Evolutionary conservation across 495 filamentous ascomycete species (phyloP).

Genomic region (Filosporella fistucella): DNA sequence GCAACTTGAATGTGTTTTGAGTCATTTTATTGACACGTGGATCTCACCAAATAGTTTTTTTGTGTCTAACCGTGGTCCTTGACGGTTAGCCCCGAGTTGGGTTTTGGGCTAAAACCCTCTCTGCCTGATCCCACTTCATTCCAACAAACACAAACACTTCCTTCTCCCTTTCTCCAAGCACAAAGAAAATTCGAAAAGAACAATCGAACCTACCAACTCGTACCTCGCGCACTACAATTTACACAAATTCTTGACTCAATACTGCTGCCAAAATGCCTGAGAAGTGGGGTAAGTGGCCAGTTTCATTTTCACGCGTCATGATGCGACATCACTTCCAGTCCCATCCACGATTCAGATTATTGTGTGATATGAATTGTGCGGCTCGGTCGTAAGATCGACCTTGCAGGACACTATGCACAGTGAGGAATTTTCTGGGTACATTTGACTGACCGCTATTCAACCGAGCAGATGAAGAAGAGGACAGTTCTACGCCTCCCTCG

Average conservation of each 20-base stretch:
- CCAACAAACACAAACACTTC: constrained; percentile 1
- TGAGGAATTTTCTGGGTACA: constrained; percentile 13
- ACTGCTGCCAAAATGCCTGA: constrained; percentile 21
- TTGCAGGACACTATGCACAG: constrained; percentile 19
- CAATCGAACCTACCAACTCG: not conserved
- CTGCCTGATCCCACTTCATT: constrained; percentile 2
- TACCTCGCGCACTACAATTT: not conserved
- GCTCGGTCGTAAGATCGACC: constrained; percentile 15
- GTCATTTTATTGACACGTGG: too few relatives aligned
- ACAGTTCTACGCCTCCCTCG: constrained; percentile 53
- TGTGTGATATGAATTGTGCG: constrained; percentile 1
- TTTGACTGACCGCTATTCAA: constrained; percentile 32
- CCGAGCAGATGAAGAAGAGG: constrained; percentile 63
- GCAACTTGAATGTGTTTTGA: too few relatives aligned
- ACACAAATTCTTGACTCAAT: not conserved
- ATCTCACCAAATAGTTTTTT: too few relatives aligned
- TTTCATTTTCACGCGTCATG: constrained; percentile 12
- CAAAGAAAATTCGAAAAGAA: constrained; percentile 1
- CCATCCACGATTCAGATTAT: not conserved
- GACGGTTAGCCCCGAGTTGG: too few relatives aligned
- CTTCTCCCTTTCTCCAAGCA: constrained; percentile 1
- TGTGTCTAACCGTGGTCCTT: too few relatives aligned
- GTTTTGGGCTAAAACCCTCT: too few relatives aligned
- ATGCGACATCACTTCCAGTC: not conserved
- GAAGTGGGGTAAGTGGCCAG: constrained; percentile 26